Base-by-base conservation (phyloP, 257 asterid species). In the Scutellaria galericulata region DNA sequence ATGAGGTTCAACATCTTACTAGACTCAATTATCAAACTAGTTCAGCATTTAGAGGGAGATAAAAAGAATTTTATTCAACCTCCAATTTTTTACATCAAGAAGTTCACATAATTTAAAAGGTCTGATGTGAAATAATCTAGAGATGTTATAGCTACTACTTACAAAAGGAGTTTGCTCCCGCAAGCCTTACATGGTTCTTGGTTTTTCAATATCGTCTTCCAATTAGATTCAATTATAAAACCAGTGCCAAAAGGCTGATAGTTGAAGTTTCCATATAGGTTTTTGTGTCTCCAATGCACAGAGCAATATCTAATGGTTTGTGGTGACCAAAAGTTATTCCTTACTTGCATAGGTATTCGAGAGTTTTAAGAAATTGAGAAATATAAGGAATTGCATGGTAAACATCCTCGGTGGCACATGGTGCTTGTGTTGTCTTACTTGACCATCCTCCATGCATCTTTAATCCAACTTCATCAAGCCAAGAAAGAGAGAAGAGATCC, bases 401-500 rank as follows among this genome's bases (percentile, higher is more conserved):
- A 52, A 15, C 57, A n/a, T 52, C 57, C 24, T 52, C 9, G 57
- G 9, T 52, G 15, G 27, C 27, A 52, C 57, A 73, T 10, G 54
- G 18, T n/a, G 44, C 3, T 15, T 59, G 31, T 46, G 27, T 13
- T 66, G 37, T 50, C 54, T 53, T 39, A 56, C 59, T 46, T 65
- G 22, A 54, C 13, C 35, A 22, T 35, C 55, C 47, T 53, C 5
- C 48, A 2, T n/a, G 40, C 24, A 48, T 66, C 57, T 39, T 27
- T 15, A 18, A 27, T 41, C 48, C 70, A 62, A 74, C 44, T 48
- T 59, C 63, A 47, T 63, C 60, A 37, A 20, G 72, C 11, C 27
- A 78, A 14, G 60, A 67, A 67, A 73, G 52, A 61, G 41, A 35
- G 22, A 52, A 18, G 44, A 61, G 71, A 73, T 52, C 59, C 63